phyloP scores from a whole-genome alignment of 768 basidiomycete species.

The Lepiota venenata region DNA sequence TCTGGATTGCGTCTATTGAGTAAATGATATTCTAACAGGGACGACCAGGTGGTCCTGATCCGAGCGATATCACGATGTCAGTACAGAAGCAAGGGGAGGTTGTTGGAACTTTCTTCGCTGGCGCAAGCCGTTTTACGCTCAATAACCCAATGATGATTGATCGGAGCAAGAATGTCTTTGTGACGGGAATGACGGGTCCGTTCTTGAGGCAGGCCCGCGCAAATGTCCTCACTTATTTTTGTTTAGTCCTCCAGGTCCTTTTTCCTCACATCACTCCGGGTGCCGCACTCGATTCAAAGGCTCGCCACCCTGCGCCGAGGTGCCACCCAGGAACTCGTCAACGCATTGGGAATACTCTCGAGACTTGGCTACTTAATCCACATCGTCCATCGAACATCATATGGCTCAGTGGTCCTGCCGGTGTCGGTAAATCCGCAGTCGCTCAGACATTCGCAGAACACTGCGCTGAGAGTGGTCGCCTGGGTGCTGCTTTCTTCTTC shows the following conservation, averaged over 20 bases:
- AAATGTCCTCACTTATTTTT: no score
- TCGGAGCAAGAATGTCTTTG: no score
- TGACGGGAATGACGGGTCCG: no score
- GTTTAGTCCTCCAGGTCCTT: not conserved
- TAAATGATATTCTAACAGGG: no score
- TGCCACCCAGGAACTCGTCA: conserved; percentile 2
- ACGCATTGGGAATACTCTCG: not conserved
- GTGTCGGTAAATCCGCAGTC: conserved; percentile 11
- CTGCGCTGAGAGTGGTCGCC: not conserved
- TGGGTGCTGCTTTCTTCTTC: conserved; percentile 11
- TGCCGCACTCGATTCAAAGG: not conserved
- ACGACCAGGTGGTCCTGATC: no score
- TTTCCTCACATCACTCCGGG: not conserved
- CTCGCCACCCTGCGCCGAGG: not conserved
- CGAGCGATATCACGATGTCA: no score
- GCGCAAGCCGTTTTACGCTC: no score
- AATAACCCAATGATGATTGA: no score
- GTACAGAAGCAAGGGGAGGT: no score
- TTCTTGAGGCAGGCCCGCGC: no score
- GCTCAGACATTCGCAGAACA: conserved; percentile 7
- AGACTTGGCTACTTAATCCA: not conserved
- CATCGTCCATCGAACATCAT: not conserved
- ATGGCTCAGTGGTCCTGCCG: conserved; percentile 10
- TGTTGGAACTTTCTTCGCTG: no score
- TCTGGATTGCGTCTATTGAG: no score